A percentile compares a stretch with the other conserved stretches of the same genome.
These are phyloP conservation scores for Avena sativa DNA, from an alignment of 176 grass and related monocot species.

Conservation along the genomic window DNA sequence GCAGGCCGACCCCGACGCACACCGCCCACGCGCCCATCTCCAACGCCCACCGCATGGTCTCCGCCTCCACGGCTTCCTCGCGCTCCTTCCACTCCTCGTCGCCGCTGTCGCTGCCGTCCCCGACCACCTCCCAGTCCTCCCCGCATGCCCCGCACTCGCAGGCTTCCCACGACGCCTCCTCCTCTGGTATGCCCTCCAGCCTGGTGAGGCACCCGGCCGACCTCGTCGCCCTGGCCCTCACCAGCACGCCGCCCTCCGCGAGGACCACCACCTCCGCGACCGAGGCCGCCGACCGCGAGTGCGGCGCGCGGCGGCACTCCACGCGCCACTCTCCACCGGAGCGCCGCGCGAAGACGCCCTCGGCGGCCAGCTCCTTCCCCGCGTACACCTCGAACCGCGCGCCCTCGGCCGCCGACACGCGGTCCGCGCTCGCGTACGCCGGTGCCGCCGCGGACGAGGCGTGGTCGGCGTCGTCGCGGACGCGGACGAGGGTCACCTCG, in stretches of 20 bases:
- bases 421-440: constrained; percentile 60
- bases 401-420: constrained; percentile 52
- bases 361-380: constrained; percentile 28
- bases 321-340: constrained; percentile 42
- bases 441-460: neutral
- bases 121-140: constrained; percentile 49
- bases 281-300: neutral
- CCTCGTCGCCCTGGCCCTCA: constrained; percentile 34
- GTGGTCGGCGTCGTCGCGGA: neutral
- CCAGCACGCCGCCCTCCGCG: constrained; percentile 39
- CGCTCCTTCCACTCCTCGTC: neutral
- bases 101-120: neutral
- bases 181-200: constrained; percentile 66
- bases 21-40: constrained; percentile 69
- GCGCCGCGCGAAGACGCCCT: constrained; percentile 45
- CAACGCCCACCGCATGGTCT: constrained; percentile 60
- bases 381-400: constrained; percentile 61
- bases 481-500: constrained; percentile 32
- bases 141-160: constrained; percentile 42
- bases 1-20: constrained; percentile 58
- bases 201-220: constrained; percentile 1
- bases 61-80: constrained; percentile 20
- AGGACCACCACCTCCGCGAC: constrained; percentile 53
- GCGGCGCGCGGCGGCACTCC: constrained; percentile 31
- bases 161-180: constrained; percentile 21